Evolutionary conservation across 768 basidiomycete genomes (phyloP).

Genomic region (Asterophora lycoperdoides): DNA sequence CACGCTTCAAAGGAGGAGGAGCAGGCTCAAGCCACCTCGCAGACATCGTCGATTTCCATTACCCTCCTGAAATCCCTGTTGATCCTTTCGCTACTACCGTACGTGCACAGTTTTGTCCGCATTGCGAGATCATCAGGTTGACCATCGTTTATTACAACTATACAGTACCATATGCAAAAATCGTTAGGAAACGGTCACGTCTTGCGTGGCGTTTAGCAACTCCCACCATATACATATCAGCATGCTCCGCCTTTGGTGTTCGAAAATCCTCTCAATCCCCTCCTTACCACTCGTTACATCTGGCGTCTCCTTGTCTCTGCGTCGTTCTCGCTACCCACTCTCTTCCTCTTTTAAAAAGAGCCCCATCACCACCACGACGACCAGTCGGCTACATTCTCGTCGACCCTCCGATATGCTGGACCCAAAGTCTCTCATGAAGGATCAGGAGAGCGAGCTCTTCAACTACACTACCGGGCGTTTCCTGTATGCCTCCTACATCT

Average conservation of each 20-base stretch:
- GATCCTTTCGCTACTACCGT: background rate
- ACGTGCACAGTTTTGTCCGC: background rate
- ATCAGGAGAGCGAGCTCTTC: no score
- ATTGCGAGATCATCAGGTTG: conserved; percentile 2
- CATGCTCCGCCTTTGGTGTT: conserved; percentile 22
- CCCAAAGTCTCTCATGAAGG: conserved; percentile 21
- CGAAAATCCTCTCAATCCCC: conserved; percentile 21
- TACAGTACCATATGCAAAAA: no score
- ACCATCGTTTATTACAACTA: no score
- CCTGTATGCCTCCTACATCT: conserved; percentile 27
- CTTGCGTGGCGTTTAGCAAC: no score
- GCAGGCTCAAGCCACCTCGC: no score
- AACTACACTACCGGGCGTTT: conserved; percentile 33
- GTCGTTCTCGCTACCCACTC: conserved; percentile 8
- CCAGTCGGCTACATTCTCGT: conserved; percentile 15
- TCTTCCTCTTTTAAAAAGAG: conserved; percentile 13
- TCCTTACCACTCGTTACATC: conserved; percentile 17
- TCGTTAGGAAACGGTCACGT: no score
- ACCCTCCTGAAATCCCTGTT: background rate
- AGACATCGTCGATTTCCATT: no score
- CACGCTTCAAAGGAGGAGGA: no score
- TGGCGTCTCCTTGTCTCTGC: conserved; percentile 16
- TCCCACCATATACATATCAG: background rate
- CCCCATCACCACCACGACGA: conserved; percentile 14
- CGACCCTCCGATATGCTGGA: conserved; percentile 17